Conservation (phyloP, 352 stramenopile species). For the Phytophthora pisi region DNA sequence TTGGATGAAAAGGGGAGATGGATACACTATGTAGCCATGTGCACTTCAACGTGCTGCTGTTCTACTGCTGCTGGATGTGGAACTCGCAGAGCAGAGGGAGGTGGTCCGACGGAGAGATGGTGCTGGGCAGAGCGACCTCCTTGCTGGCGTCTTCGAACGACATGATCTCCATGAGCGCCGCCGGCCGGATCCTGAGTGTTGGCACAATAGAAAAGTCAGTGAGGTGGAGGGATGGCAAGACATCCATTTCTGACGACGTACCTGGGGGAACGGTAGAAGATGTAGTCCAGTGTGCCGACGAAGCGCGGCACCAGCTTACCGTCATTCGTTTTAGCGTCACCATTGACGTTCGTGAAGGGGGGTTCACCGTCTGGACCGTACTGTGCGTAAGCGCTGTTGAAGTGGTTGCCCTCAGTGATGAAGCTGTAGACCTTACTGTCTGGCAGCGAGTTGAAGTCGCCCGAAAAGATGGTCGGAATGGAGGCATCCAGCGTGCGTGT, state of each 20-base stretch:
- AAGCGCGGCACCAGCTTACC: constrained; percentile 59
- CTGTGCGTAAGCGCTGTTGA: constrained; percentile 62
- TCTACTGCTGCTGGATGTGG: constrained; percentile 22
- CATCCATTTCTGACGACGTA: constrained; percentile 16
- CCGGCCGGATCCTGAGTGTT: constrained; percentile 40
- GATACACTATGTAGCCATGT: constrained; percentile 26
- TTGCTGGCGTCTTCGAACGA: constrained; percentile 60
- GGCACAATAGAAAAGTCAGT: background rate
- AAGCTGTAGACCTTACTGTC: constrained; percentile 74
- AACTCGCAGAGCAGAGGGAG: constrained; percentile 79
- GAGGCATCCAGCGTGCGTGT: constrained; percentile 19
- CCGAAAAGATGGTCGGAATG: constrained; percentile 58
- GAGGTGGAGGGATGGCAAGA: background rate
- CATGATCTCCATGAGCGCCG: constrained; percentile 77
- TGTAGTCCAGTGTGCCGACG: constrained; percentile 82
- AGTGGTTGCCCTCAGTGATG: constrained; percentile 48
- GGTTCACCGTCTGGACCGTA: constrained; percentile 57
- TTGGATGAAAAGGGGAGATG: constrained; percentile 31
- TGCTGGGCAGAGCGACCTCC: constrained; percentile 67
- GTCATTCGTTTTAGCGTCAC: constrained; percentile 34
- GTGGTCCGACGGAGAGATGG: constrained; percentile 77
- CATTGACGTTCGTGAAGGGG: constrained; percentile 82
- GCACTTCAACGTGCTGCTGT: constrained; percentile 16
- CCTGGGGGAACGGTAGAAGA: constrained; percentile 73
- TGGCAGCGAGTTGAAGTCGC: constrained; percentile 87